Base-by-base conservation (phyloP, 371 early-diverging fungal species). In the Mortierella sp. region DNA sequence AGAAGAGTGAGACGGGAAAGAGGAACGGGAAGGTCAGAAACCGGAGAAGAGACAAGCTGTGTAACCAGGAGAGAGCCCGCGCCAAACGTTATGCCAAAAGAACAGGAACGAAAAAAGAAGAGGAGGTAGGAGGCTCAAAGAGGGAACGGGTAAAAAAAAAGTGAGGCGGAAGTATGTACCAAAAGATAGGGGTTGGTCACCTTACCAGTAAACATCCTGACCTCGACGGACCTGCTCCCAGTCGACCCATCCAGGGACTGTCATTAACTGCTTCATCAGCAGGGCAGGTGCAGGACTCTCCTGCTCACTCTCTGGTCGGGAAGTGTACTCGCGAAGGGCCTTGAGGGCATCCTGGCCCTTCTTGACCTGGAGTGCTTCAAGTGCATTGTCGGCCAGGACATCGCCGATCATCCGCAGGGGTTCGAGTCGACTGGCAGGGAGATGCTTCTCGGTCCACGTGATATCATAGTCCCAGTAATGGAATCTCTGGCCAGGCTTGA, bases 221-320 rank as follows among this genome's bases (percentile, higher is more conserved):
- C 76, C 76, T 1, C 76, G 68, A 8, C 52, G 48, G 2, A 80
- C 44, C 29, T 72, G 68, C 10, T 69, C 47, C 80, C 80, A 80
- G 7, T 76, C 70, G 13, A 80, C 76, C 80, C 80, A 80, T 7
- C 72, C 76, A 40, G 80, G 80, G 5, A 80, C 73, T 0, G 65
- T 73, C 64, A 53, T 72, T 31, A 76, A 10, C 19, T 74, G 66
- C 16, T 76, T 47, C 71, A 73, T 52, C 19, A 77, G 64, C 41
- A 65, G 41, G 0, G 71, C 70, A 43, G 77, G 77, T 13, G 81
- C 70, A 31, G 66, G 37, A 31, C 71, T 77, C 22, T 52, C 64
- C 37, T 81, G 81, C 24, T 71, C 71, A 3, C 52, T 8, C 5
- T 47, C 64, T 14, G 81, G 81, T 0, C 65, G 48, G 7, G 77